Conservation (phyloP, 805 yeast genomes). For the Saturnispora diversa region DNA sequence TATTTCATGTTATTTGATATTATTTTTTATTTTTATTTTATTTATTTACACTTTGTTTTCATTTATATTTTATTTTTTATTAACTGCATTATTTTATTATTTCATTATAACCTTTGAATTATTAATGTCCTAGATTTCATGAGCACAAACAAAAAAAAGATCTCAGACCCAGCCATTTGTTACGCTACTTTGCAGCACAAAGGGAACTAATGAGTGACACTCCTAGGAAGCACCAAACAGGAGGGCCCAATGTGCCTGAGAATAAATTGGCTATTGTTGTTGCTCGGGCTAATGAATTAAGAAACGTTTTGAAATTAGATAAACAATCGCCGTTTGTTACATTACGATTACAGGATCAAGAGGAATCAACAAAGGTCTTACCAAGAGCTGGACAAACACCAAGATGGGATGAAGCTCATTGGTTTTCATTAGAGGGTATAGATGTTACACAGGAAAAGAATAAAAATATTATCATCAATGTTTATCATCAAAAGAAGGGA, state of each 20-base stretch:
- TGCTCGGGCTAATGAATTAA: slow-evolving; percentile 74
- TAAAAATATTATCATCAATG: slow-evolving; percentile 59
- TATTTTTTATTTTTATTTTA: too few species aligned
- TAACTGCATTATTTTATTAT: neutral
- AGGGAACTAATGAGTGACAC: neutral
- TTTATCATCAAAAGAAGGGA: slow-evolving; percentile 76
- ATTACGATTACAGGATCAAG: slow-evolving; percentile 70
- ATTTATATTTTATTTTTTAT: neutral
- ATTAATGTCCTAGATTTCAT: too few species aligned
- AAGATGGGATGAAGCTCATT: slow-evolving; percentile 69
- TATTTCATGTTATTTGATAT: neutral
- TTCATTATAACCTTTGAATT: too few species aligned
- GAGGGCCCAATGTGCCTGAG: slow-evolving; percentile 19
- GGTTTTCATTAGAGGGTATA: slow-evolving; percentile 58
- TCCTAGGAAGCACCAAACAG: neutral
- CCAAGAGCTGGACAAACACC: slow-evolving; percentile 94
- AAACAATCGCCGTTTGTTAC: slow-evolving; percentile 92
- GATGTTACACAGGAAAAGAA: slow-evolving; percentile 29
- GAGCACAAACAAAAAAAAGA: too few species aligned
- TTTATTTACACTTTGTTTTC: too few species aligned
- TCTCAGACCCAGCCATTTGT: neutral
- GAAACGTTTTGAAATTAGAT: slow-evolving; percentile 77
- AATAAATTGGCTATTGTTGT: slow-evolving; percentile 67
- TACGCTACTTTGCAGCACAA: neutral
- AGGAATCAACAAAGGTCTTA: slow-evolving; percentile 69